A percentile compares a stretch with the other conserved stretches of the same genome.
Evolutionary conservation across 2,329 filamentous ascomycete species (phyloP).

Genomic region (Colletotrichum coccodes): DNA sequence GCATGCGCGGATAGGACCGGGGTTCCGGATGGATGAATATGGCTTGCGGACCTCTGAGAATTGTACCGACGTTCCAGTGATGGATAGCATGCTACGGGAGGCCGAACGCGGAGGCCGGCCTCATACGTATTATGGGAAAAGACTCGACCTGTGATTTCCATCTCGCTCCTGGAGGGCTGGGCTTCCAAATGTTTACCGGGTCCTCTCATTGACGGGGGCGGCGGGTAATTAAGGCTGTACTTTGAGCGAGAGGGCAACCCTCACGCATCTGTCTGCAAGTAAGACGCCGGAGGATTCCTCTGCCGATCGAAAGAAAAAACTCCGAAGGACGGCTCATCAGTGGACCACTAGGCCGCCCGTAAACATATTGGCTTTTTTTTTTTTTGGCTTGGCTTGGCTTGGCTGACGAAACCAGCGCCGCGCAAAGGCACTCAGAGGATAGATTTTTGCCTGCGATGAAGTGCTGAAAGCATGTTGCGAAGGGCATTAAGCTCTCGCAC

Average conservation of each 20-base stretch:
- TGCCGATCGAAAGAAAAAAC: conserved; percentile 6
- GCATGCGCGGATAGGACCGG: not conserved
- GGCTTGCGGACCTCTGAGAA: not conserved
- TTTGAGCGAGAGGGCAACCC: not conserved
- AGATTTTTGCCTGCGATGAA: not conserved
- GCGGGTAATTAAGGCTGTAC: not conserved
- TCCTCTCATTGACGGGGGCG: not conserved
- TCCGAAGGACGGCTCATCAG: not conserved
- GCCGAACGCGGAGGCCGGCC: not conserved
- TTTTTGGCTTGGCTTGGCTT: not conserved
- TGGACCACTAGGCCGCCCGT: not conserved
- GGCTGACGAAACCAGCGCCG: not conserved
- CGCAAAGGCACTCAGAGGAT: not conserved
- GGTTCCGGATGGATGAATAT: not conserved
- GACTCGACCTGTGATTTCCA: not conserved
- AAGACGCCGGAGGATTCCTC: not conserved
- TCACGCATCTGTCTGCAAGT: not conserved
- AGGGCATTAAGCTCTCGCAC: not conserved
- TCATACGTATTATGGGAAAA: not conserved
- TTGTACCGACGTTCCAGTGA: not conserved
- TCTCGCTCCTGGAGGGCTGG: not conserved
- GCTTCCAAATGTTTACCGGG: not conserved
- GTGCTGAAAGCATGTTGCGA: not conserved
- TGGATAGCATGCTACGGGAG: not conserved
- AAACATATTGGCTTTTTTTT: not conserved